Conservation (phyloP, 2,329 filamentous ascomycete species). For the Boeremia lycopersici region DNA sequence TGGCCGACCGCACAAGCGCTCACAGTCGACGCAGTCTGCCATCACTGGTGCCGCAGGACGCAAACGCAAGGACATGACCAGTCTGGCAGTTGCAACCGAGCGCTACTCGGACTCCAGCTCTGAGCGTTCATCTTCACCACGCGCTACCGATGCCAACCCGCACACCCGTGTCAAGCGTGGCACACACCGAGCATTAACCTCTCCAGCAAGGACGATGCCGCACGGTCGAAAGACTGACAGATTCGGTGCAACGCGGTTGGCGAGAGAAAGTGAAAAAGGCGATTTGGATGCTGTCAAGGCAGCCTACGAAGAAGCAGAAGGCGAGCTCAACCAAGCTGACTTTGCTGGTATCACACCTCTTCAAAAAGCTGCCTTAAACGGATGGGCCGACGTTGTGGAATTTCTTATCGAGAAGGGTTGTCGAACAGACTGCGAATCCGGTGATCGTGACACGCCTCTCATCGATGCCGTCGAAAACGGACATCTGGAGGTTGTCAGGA, state of each 20-base stretch:
- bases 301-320: conserved; percentile 76
- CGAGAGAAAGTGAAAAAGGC: conserved; percentile 86
- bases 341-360: conserved; percentile 96
- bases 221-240: conserved; percentile 90
- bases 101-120: conserved; percentile 47
- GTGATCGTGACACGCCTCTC: conserved; percentile 83
- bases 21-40: conserved; percentile 47
- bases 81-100: conserved; percentile 40
- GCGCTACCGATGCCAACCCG: conserved; percentile 37
- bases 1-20: conserved; percentile 45
- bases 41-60: conserved; percentile 37
- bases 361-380: conserved; percentile 89
- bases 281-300: conserved; percentile 80
- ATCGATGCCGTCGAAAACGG: conserved; percentile 97
- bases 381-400: conserved; percentile 83
- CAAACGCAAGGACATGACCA: conserved; percentile 42
- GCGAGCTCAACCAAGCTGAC: conserved; percentile 87
- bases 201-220: conserved; percentile 63
- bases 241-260: conserved; percentile 87
- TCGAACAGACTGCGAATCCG: conserved; percentile 77
- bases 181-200: conserved; percentile 65
- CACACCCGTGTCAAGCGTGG: conserved; percentile 62
- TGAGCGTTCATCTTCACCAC: conserved; percentile 46
- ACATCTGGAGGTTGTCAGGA: conserved; percentile 83
- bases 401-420: conserved; percentile 85